Conservation (phyloP, 2,329 filamentous ascomycete genomes). For the Fusarium albosuccineum region DNA sequence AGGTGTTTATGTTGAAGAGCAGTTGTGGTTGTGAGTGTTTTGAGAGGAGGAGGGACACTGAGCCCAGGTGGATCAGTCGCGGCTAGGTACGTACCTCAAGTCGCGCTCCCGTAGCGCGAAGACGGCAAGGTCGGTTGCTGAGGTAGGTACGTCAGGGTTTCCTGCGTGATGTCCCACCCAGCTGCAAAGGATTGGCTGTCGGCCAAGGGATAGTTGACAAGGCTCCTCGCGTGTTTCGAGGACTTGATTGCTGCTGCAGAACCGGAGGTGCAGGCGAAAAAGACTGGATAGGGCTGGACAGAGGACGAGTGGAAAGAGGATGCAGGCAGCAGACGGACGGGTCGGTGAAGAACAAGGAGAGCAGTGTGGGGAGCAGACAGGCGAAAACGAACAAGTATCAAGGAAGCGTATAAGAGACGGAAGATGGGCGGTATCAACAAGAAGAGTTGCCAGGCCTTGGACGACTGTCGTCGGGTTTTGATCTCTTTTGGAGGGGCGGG, state of each 20-base stretch:
- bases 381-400: constrained; percentile 30
- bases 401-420: constrained; percentile 27
- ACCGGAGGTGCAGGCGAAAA: constrained; percentile 18
- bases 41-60: constrained; percentile 51
- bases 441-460: constrained; percentile 32
- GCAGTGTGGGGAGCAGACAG: background rate
- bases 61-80: constrained; percentile 45
- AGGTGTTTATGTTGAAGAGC: constrained; percentile 53
- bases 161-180: constrained; percentile 47
- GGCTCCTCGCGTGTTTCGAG: constrained; percentile 16
- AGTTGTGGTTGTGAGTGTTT: constrained; percentile 53
- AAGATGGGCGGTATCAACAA: constrained; percentile 35
- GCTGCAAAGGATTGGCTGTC: constrained; percentile 43
- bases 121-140: constrained; percentile 49
- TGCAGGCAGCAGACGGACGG: constrained; percentile 5
- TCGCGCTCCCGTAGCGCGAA: constrained; percentile 45
- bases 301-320: constrained; percentile 9
- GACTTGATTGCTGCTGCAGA: constrained; percentile 18
- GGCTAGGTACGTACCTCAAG: constrained; percentile 50
- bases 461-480: constrained; percentile 23
- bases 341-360: background rate
- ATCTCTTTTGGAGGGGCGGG: constrained; percentile 44
- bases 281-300: constrained; percentile 13
- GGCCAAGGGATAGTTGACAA: constrained; percentile 36
- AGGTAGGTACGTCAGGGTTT: constrained; percentile 46